A percentile compares a stretch with the other conserved stretches of the same genome.
These are phyloP conservation scores for Sporobolus alterniflorus DNA, from an alignment of 202 grass and related monocot species.

Conservation along the genomic window DNA sequence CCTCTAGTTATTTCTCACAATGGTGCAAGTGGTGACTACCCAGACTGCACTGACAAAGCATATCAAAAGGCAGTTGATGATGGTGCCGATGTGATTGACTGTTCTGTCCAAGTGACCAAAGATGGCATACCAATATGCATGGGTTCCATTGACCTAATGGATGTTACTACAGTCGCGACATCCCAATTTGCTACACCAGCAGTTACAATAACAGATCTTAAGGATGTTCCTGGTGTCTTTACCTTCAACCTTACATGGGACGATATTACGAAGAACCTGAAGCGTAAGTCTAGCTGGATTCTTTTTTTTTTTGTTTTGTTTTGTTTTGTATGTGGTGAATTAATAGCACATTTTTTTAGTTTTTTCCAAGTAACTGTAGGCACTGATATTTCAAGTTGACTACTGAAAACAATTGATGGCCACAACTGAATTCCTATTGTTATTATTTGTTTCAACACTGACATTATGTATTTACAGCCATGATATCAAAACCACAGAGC, in stretches of 20 bases:
- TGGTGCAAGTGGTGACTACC: constrained; percentile 91
- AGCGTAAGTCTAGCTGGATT: constrained; percentile 47
- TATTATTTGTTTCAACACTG: constrained; percentile 17
- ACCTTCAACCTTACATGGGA: constrained; percentile 93
- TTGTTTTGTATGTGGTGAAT: too few relatives aligned
- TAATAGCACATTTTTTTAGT: neutral
- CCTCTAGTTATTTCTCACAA: constrained; percentile 88
- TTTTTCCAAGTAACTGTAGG: neutral
- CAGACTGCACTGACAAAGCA: constrained; percentile 86
- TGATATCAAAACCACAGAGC: constrained; percentile 57
- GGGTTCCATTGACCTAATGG: constrained; percentile 65
- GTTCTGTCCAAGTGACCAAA: constrained; percentile 86
- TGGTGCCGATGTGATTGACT: constrained; percentile 94
- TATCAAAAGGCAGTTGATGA: constrained; percentile 74
- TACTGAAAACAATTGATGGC: neutral
- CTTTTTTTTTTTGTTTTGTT: too few relatives aligned
- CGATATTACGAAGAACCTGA: constrained; percentile 62
- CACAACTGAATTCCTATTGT: neutral
- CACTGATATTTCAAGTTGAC: neutral
- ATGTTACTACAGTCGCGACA: constrained; percentile 48
- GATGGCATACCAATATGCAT: constrained; percentile 86
- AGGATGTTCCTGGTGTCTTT: constrained; percentile 55
- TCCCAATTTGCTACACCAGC: constrained; percentile 53
- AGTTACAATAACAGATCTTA: constrained; percentile 45
- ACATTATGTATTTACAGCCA: constrained; percentile 50